Evolutionary conservation across 2,329 filamentous ascomycete species (phyloP).

Genomic region (Xylariomycetidae sp.): DNA sequence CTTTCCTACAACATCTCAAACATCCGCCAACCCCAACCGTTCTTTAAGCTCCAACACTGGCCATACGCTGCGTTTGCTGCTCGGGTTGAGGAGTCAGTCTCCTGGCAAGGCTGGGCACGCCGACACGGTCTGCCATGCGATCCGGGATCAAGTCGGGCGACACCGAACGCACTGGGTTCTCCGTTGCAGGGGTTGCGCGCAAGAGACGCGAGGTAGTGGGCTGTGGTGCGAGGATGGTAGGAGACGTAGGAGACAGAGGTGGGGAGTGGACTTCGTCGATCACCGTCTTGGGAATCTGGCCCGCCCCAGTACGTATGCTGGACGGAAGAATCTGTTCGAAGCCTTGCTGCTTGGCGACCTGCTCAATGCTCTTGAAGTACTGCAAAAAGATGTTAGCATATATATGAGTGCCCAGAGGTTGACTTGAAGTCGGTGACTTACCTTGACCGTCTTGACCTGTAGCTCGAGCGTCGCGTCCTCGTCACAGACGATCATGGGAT

Average conservation of each 20-base stretch:
- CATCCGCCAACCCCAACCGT: background rate
- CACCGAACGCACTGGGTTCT: slow-evolving; percentile 48
- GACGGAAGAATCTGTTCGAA: slow-evolving; percentile 54
- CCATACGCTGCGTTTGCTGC: slow-evolving; percentile 22
- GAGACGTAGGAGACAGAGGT: too few relatives aligned
- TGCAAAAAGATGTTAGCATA: slow-evolving; percentile 21
- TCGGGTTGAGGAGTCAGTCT: slow-evolving; percentile 28
- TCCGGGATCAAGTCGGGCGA: slow-evolving; percentile 58
- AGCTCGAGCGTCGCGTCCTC: slow-evolving; percentile 71
- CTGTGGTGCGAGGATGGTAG: slow-evolving; percentile 47
- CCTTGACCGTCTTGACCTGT: slow-evolving; percentile 67
- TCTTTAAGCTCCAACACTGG: slow-evolving; percentile 24
- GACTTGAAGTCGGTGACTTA: slow-evolving; percentile 23
- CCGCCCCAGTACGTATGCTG: slow-evolving; percentile 48
- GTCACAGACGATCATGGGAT: slow-evolving; percentile 77
- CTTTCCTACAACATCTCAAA: too few relatives aligned
- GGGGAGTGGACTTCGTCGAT: slow-evolving; percentile 34
- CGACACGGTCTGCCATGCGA: slow-evolving; percentile 53
- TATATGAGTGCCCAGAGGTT: too few relatives aligned
- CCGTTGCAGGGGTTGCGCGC: slow-evolving; percentile 47
- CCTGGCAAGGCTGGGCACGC: slow-evolving; percentile 37
- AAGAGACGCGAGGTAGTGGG: slow-evolving; percentile 50
- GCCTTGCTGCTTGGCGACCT: slow-evolving; percentile 50
- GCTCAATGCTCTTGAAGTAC: slow-evolving; percentile 69
- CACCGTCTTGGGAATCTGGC: slow-evolving; percentile 27